Evolutionary conservation across 352 stramenopile genomes (phyloP), one percentile per base, ranked within the genome.

Genomic region (Salisapilia sapeloensis): DNA sequence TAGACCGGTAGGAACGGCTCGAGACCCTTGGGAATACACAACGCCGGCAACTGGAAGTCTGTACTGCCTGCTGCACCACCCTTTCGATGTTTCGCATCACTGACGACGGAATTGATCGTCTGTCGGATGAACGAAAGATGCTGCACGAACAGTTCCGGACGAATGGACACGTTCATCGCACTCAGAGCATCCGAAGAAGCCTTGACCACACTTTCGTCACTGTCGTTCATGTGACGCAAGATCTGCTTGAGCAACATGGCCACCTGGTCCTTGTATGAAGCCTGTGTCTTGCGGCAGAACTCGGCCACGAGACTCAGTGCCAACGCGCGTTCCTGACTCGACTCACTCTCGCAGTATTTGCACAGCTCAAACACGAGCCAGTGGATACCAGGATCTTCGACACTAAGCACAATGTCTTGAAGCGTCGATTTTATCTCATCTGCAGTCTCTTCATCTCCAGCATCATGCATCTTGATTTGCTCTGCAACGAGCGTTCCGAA

Each of bases 1-100:
- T 98, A 98, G 42, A 96, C 96, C 15, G 94, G 93, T 42, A 98
- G 48, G 42, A 98, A 89, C 29, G 95, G 93, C 50, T 98, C 93
- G 9, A 99, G 64, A 11, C 70, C 78, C 60, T 91, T 91, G 11
- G 75, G 48, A 30, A 91, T 72, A 42, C 62, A 82, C 24, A 92
- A 41, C 40, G 64, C 72, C 2, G 74, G 74, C 14, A 92, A 48
- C 50, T 89, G 35, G 38, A 81, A 92, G 30, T 82, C 74, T 29
- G 67, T 67, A 11, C 55, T 57, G 14, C 52, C 50, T 11, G 74
- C 76, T 0, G 89, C 66, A 17, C 76, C 76, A 36, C 91, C 91
- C 57, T 97, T 97, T 45, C 86, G 65, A 56, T 94, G 84, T 42
- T 91, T 71, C 35, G 89, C 89, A 53, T 97, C 90, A 48, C 81